A percentile compares a stretch with the other conserved stretches of the same genome.
phyloP scores from a whole-genome alignment of 768 basidiomycete genomes.

The Boletus reticulatus region DNA sequence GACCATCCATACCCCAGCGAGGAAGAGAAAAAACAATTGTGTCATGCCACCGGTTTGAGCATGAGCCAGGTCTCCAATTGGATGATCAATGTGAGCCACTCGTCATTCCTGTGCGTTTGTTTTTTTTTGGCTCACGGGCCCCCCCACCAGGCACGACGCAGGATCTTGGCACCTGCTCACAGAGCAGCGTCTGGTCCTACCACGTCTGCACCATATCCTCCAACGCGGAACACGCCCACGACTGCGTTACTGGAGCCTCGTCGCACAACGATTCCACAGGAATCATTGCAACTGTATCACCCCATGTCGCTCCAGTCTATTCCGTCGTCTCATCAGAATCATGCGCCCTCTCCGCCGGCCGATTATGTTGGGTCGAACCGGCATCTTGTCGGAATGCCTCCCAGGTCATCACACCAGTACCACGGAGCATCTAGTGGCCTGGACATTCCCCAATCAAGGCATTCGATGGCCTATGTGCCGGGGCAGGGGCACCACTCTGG shows the following conservation, averaged over 20 bases:
- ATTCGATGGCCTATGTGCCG: conserved; percentile 39
- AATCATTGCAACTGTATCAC: conserved; percentile 72
- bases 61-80: conserved; percentile 91
- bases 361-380: conserved; percentile 45
- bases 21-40: conserved; percentile 88
- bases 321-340: conserved; percentile 30
- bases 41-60: conserved; percentile 80
- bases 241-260: conserved; percentile 40
- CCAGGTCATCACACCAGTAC: conserved; percentile 32
- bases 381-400: conserved; percentile 46
- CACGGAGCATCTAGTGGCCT: conserved; percentile 20
- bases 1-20: conserved; percentile 90
- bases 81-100: conserved; percentile 78
- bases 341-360: conserved; percentile 30
- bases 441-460: conserved; percentile 32
- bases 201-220: conserved; percentile 72
- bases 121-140: conserved; percentile 11
- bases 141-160: conserved; percentile 62
- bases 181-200: conserved; percentile 74
- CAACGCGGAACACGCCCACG: conserved; percentile 31
- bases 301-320: conserved; percentile 72
- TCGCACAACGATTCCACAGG: conserved; percentile 66
- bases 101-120: conserved; percentile 13
- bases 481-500: conserved; percentile 44
- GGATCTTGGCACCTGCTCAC: conserved; percentile 81